These are phyloP conservation scores for Aspergillus bombycis DNA, from an alignment of 2,329 filamentous ascomycete species.

Conservation along the genomic window DNA sequence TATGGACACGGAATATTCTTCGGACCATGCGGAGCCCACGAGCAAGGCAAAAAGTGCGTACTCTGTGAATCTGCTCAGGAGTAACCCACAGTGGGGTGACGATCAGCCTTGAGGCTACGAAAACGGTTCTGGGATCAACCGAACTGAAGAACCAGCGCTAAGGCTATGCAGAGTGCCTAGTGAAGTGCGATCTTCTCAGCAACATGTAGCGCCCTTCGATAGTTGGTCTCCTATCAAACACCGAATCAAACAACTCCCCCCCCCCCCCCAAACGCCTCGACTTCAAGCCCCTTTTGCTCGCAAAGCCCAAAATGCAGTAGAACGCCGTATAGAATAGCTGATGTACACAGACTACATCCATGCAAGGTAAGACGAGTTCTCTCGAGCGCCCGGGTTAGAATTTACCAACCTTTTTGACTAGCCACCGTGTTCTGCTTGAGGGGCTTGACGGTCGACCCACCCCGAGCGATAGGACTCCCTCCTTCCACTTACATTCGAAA, in stretches of 20 bases:
- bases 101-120: not conserved
- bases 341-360: no score
- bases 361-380: no score
- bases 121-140: not conserved
- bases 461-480: not conserved
- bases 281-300: not conserved
- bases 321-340: no score
- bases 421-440: no score
- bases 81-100: not conserved
- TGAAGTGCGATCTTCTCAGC: not conserved
- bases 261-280: not conserved
- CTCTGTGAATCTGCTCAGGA: not conserved
- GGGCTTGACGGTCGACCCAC: not conserved
- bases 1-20: not conserved
- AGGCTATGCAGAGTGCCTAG: not conserved
- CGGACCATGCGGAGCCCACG: not conserved
- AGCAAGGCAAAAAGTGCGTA: not conserved
- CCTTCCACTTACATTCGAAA: not conserved
- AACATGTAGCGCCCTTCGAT: not conserved
- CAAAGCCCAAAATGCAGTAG: not conserved
- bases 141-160: not conserved
- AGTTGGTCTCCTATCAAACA: not conserved
- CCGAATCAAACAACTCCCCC: not conserved
- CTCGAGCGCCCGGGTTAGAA: not conserved
- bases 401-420: not conserved